Evolutionary conservation across 345 rosid species (phyloP).

Genomic region (Populus tremula): DNA sequence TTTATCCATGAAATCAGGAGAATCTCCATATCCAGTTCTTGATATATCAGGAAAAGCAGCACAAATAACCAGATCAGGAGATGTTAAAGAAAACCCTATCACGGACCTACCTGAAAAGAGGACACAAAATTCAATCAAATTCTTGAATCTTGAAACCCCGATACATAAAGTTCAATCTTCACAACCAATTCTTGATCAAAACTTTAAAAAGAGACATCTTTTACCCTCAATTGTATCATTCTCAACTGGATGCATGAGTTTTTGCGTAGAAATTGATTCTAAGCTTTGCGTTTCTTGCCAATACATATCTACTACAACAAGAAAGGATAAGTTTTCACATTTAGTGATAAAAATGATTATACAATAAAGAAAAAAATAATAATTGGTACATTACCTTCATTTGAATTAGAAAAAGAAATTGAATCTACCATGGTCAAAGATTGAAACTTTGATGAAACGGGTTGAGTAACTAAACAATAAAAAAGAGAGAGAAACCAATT

Average conservation of each 20-base stretch:
- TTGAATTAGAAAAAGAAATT: not conserved
- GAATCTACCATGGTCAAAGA: not conserved
- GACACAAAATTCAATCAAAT: not conserved
- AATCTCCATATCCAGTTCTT: conserved; percentile 31
- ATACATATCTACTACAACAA: conserved; percentile 19
- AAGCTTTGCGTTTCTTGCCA: conserved; percentile 1
- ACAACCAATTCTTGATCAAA: not conserved
- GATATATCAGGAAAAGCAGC: conserved; percentile 71
- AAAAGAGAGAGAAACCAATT: not conserved
- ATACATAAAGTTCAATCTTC: not conserved
- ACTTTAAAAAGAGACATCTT: not conserved
- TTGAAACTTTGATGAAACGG: not conserved
- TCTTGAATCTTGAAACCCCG: not conserved
- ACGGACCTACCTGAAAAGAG: conserved; percentile 48
- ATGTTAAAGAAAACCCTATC: conserved; percentile 61
- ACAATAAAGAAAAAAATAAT: no score
- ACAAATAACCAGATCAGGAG: conserved; percentile 73
- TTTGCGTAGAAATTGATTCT: conserved; percentile 8
- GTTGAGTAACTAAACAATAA: not conserved
- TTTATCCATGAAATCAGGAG: conserved; percentile 42
- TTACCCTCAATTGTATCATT: conserved; percentile 21
- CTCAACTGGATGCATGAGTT: conserved; percentile 1
- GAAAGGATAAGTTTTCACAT: not conserved
- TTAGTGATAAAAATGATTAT: not conserved
- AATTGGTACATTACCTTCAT: not conserved